These are phyloP conservation scores for Byssothecium circinans DNA, from an alignment of 2,329 filamentous ascomycete species.

Conservation along the genomic window DNA sequence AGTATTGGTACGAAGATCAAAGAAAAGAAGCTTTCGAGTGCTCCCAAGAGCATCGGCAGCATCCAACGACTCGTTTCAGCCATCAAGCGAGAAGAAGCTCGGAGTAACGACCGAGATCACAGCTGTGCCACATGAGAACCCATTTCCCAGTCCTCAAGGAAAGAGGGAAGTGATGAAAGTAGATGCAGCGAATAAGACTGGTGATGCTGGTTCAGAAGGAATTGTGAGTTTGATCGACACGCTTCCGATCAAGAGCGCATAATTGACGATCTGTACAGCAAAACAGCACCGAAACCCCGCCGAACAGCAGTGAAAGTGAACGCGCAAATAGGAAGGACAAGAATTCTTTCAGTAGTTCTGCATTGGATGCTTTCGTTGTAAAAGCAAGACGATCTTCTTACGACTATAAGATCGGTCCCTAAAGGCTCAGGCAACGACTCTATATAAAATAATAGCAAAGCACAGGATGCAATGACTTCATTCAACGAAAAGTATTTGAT, in stretches of 20 bases:
- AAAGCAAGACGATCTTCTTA: conserved; percentile 5
- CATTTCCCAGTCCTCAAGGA: background rate
- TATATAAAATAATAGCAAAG: background rate
- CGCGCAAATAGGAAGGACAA: background rate
- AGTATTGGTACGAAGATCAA: background rate
- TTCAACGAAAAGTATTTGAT: background rate
- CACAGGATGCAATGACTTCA: background rate
- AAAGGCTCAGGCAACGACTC: background rate
- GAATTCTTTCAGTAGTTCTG: conserved; percentile 3
- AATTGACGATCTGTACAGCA: background rate
- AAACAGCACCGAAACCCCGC: background rate
- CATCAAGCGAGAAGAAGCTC: background rate
- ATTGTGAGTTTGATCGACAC: background rate
- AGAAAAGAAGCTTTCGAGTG: background rate
- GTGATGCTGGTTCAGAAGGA: background rate
- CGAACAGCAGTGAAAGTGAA: background rate
- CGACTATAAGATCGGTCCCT: conserved; percentile 2
- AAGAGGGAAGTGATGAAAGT: background rate
- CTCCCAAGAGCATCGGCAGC: background rate
- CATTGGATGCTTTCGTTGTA: conserved; percentile 1
- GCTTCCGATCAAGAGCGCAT: background rate
- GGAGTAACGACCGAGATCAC: conserved; percentile 1
- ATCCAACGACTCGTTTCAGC: background rate
- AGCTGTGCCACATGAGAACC: background rate
- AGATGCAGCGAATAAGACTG: background rate